Conservation (phyloP, 306 rosid species). For the Sesbania bispinosa region DNA sequence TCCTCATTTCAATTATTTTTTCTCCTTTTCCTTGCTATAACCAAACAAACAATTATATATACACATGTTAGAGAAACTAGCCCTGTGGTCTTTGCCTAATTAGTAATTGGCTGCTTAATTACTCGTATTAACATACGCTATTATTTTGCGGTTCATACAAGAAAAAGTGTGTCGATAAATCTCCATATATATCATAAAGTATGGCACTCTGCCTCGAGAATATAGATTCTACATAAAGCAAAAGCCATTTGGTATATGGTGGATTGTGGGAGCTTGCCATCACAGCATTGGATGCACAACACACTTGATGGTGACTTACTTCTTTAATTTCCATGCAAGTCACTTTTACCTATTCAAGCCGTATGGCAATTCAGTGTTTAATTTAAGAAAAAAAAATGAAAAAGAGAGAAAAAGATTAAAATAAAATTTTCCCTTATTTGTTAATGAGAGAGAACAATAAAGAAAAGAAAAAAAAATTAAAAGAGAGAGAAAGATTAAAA, state of each 20-base stretch:
- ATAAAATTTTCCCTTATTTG: no score
- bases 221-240: conserved; percentile 16
- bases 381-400: no score
- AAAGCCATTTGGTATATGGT: conserved; percentile 15
- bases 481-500: no score
- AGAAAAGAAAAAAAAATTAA: no score
- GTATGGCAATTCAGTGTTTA: no score
- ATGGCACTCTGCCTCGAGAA: not conserved
- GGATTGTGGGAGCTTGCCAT: not conserved
- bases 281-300: not conserved
- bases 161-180: not conserved
- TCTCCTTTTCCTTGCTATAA: no score
- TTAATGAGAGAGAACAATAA: no score
- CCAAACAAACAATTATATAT: no score
- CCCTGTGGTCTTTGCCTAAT: conserved; percentile 1
- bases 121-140: not conserved
- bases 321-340: not conserved
- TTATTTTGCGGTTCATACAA: conserved; percentile 27
- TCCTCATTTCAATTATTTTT: no score
- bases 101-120: not conserved
- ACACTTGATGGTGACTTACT: not conserved
- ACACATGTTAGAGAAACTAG: not conserved
- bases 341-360: no score
- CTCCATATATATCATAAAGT: conserved; percentile 14
- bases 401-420: no score